phyloP scores from a whole-genome alignment of 495 filamentous ascomycete genomes.

The Penicillium desertorum region DNA sequence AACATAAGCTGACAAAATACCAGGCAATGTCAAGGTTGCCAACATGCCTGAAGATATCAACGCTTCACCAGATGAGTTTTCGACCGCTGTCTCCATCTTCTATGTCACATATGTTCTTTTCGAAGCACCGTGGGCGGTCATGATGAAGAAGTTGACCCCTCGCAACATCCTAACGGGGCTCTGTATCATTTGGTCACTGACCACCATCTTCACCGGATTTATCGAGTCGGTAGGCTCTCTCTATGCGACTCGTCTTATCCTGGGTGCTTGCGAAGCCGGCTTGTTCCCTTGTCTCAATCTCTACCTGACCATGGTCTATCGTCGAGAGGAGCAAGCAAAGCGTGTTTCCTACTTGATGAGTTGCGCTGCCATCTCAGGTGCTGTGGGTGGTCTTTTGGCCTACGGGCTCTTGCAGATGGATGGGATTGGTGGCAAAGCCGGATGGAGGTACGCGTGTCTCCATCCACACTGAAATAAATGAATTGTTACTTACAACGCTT shows the following conservation, averaged over 20 bases:
- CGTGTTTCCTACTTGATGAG: slow-evolving; percentile 45
- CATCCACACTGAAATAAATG: background rate
- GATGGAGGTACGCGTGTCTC: slow-evolving; percentile 37
- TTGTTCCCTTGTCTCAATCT: slow-evolving; percentile 65
- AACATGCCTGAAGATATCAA: slow-evolving; percentile 47
- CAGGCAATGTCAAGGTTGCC: slow-evolving; percentile 50
- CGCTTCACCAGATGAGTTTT: slow-evolving; percentile 43
- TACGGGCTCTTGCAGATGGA: slow-evolving; percentile 50
- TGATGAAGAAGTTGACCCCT: slow-evolving; percentile 50
- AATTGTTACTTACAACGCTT: background rate
- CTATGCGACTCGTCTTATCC: slow-evolving; percentile 58
- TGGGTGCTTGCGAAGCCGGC: slow-evolving; percentile 64
- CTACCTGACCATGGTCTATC: slow-evolving; percentile 53
- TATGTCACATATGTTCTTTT: slow-evolving; percentile 53
- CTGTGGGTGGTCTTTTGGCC: slow-evolving; percentile 46
- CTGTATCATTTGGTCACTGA: slow-evolving; percentile 51
- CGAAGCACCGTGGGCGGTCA: slow-evolving; percentile 44
- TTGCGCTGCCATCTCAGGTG: slow-evolving; percentile 45
- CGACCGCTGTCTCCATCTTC: slow-evolving; percentile 51
- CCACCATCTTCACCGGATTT: slow-evolving; percentile 55
- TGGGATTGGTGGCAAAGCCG: slow-evolving; percentile 40
- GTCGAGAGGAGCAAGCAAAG: slow-evolving; percentile 46
- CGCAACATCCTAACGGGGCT: slow-evolving; percentile 41
- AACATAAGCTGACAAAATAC: background rate
- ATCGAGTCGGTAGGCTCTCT: slow-evolving; percentile 48